These are phyloP conservation scores for Chenopodium berlandieri DNA, from an alignment of 148 eudicot genomes.

Conservation along the genomic window DNA sequence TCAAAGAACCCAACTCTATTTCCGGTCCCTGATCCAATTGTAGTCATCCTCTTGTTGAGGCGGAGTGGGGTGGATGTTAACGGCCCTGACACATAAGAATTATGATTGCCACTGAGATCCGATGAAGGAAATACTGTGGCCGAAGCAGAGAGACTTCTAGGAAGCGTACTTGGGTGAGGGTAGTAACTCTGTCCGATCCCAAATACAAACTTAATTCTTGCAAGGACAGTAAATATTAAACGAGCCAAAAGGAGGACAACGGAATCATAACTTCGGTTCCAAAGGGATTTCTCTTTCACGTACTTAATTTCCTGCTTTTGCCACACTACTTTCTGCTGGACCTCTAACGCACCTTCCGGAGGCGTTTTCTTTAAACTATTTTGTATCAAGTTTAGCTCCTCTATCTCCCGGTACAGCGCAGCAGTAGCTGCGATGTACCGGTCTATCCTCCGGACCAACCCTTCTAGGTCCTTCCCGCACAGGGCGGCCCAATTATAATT, in stretches of 20 bases:
- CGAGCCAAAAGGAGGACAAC: slow-evolving; percentile 46
- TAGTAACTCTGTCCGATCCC: slow-evolving; percentile 44
- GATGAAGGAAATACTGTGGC: slow-evolving; percentile 64
- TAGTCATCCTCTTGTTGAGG: neutral
- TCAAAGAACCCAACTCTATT: slow-evolving; percentile 43
- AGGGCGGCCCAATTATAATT: slow-evolving; percentile 46
- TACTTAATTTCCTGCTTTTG: slow-evolving; percentile 67
- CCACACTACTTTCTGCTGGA: slow-evolving; percentile 60
- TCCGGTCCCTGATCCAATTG: neutral
- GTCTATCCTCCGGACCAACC: slow-evolving; percentile 47
- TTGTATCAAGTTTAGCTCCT: slow-evolving; percentile 40
- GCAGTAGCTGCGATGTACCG: slow-evolving; percentile 47
- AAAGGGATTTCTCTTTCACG: slow-evolving; percentile 62
- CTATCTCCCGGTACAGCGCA: slow-evolving; percentile 61
- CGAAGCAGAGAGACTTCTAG: slow-evolving; percentile 72
- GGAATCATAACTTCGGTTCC: slow-evolving; percentile 63
- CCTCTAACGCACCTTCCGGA: slow-evolving; percentile 40
- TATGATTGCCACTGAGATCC: slow-evolving; percentile 17
- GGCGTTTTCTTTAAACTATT: slow-evolving; percentile 11
- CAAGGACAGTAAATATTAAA: slow-evolving; percentile 56
- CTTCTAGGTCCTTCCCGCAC: slow-evolving; percentile 57
- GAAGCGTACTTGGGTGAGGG: slow-evolving; percentile 34
- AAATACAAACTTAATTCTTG: slow-evolving; percentile 75
- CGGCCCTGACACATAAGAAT: slow-evolving; percentile 17
- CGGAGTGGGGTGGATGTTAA: slow-evolving; percentile 10